phyloP scores from a whole-genome alignment of 2,329 filamentous ascomycete species.

The Colletotrichum filicis region DNA sequence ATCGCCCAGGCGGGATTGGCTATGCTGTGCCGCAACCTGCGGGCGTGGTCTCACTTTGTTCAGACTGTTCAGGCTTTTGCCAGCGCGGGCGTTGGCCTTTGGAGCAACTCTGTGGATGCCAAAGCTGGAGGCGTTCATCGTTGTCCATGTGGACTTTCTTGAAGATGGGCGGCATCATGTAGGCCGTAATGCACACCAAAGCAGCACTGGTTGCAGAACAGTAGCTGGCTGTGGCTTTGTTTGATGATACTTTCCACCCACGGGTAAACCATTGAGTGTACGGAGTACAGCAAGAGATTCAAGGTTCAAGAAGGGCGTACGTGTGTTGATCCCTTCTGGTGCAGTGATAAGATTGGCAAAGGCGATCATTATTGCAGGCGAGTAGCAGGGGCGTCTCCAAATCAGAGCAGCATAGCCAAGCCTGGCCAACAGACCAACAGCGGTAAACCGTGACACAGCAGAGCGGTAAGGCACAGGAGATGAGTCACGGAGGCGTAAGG shows the following conservation, averaged over 20 bases:
- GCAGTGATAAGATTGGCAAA: constrained; percentile 12
- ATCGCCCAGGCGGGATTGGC: constrained; percentile 6
- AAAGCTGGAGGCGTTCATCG: neutral
- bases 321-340: constrained; percentile 15
- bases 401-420: constrained; percentile 12
- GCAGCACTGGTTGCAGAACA: neutral
- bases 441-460: neutral
- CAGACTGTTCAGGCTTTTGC: neutral
- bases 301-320: constrained; percentile 10
- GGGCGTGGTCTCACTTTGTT: constrained; percentile 25
- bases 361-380: constrained; percentile 6
- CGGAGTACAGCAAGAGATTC: neutral
- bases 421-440: constrained; percentile 14
- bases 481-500: constrained; percentile 10
- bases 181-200: neutral
- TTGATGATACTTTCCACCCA: neutral
- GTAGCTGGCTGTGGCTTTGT: constrained; percentile 20
- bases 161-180: neutral
- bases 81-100: constrained; percentile 24
- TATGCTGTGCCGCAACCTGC: neutral
- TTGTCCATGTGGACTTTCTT: no score
- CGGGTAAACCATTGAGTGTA: neutral
- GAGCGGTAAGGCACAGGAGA: constrained; percentile 2
- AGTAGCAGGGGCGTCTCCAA: constrained; percentile 13
- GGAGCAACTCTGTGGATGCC: neutral